Evolutionary conservation across 805 yeast genomes (phyloP), one percentile per base, ranked within the genome.

Genomic region (Candida broadrunensis): DNA sequence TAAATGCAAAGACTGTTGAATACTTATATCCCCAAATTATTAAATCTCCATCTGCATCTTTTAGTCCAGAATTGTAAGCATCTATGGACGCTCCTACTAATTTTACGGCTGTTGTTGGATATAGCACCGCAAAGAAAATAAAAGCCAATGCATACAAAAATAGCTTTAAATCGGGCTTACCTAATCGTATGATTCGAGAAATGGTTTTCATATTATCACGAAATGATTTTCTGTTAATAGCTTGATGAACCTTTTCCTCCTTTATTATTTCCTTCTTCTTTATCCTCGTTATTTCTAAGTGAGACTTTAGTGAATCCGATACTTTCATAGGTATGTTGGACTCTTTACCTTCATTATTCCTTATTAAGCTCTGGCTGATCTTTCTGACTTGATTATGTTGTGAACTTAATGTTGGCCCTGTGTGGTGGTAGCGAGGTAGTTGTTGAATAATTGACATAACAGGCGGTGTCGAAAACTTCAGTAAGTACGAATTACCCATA

Each of bases 21-120:
- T 66, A 67, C 43, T 66, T 67, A 45, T 63, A 70, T 5, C 75
- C 75, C 74, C 74, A 69, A 30, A 70, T 67, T 34, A 70, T 33
- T 23, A 70, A 49, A 42, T 60, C 59, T 1, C 74, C 75, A 18
- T 67, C 67, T 2, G 45, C 70, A 45, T 67, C 73, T 29, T 54
- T 58, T 20, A 46, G 36, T 7, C 59, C 57, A 9, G 57, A 47
- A 44, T 67, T 69, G 47, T 65, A 66, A 2, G 74, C 72, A 48
- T 70, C 75, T 17, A 70, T 61, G 3, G 72, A 63, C 1, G 69
- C 60, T 5, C 75, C 75, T 14, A 70, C 73, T 41, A 70, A 56
- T 43, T 67, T 63, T 20, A 70, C 74, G 12, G 70, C 58, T 1
- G 70, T 61, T 2, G 73, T 70, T 2, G 75, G 75, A 43, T 69